Evolutionary conservation across 2,329 filamentous ascomycete genomes (phyloP), one percentile per base, ranked within the genome.

Genomic region (Diaporthe sp.): DNA sequence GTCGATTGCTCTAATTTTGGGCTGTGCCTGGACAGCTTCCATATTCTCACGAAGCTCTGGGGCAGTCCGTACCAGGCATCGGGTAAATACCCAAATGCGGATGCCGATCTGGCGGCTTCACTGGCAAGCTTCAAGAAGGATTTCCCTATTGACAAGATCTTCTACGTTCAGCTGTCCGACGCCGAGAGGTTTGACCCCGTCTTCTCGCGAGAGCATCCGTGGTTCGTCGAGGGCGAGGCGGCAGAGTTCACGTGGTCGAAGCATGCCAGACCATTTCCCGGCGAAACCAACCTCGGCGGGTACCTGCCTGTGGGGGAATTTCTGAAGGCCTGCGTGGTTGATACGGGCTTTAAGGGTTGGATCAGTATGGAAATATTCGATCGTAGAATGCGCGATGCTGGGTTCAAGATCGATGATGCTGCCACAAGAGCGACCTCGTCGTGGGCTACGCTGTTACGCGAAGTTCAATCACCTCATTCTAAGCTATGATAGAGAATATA

Each of bases 281-380:
- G 49, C n/a, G 49, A 53, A 13, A 25, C 49, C 49, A 53, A 53
- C n/a, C 49, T 53, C 49, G 49, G n/a, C 49, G 49, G 49, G 7
- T 53, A 53, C n/a, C 6, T 53, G n/a, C 49, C 49, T 53, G 49
- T 53, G 49, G 49, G 22, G n/a, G 49, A 53, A 2, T 53, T 53
- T 53, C n/a, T 53, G n/a, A 53, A 53, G 49, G 49, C 49, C 49
- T 53, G 49, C n/a, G 49, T 53, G n/a, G 49, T 25, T 53, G 49
- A 53, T 3, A 53, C 8, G 49, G 49, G 49, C 22, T 53, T 53
- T 6, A 25, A 25, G n/a, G 49, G 49, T n/a, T 53, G 49, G 49
- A 25, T 53, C 12, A 53, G 49, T 25, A n/a, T 53, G 49, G 49
- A 53, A 22, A 49, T 53, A 53, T 53, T 53, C 49, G 49, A 53